These are phyloP conservation scores for Vicia villosa DNA, from an alignment of 306 rosid species.

Conservation along the genomic window DNA sequence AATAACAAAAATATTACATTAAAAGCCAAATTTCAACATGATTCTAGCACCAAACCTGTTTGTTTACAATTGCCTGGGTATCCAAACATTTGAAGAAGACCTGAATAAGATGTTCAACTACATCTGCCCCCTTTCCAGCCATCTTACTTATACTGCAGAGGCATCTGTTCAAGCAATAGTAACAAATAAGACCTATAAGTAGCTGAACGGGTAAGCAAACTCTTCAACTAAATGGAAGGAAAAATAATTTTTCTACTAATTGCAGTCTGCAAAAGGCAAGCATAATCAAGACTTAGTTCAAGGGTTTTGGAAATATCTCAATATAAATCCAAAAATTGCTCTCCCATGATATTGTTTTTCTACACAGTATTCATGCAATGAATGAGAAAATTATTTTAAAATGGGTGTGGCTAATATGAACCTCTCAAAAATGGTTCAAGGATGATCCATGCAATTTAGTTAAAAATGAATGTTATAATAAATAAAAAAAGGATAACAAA, in stretches of 20 bases:
- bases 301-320: slow-evolving; percentile 26
- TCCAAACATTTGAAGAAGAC: slow-evolving; percentile 81
- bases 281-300: slow-evolving; percentile 15
- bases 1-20: slow-evolving; percentile 1
- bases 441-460: too few relatives aligned
- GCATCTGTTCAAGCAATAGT: slow-evolving; percentile 60
- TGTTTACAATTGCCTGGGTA: slow-evolving; percentile 67
- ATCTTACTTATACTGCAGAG: slow-evolving; percentile 84
- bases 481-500: too few relatives aligned
- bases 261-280: slow-evolving; percentile 6
- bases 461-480: too few relatives aligned
- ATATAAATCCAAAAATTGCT: background rate
- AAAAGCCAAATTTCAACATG: background rate
- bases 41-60: slow-evolving; percentile 63
- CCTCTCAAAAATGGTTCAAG: too few relatives aligned
- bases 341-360: background rate
- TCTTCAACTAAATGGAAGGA: background rate
- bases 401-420: too few relatives aligned
- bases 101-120: slow-evolving; percentile 82
- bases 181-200: slow-evolving; percentile 34
- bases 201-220: slow-evolving; percentile 12
- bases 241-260: slow-evolving; percentile 21
- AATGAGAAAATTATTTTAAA: slow-evolving; percentile 16
- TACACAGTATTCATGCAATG: slow-evolving; percentile 3
- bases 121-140: slow-evolving; percentile 78